Evolutionary conservation across 2,329 filamentous ascomycete genomes (phyloP).

Genomic region (Claviceps capensis): DNA sequence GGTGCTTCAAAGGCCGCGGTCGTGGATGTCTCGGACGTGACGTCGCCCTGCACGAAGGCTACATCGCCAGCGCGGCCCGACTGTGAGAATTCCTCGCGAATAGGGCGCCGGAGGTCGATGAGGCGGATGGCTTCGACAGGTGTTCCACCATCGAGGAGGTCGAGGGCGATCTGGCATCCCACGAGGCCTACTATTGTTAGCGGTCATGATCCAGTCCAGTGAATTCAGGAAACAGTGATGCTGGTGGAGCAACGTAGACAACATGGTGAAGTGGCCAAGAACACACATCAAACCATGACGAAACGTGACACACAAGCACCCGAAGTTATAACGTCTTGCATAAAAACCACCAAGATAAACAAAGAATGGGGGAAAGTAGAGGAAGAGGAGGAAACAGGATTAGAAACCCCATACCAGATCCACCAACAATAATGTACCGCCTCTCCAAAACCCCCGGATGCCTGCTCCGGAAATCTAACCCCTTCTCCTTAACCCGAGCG

Average conservation of each 20-base stretch:
- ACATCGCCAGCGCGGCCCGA: conserved; percentile 21
- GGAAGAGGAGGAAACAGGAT: neutral
- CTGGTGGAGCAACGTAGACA: too few species aligned
- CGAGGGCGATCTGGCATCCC: conserved; percentile 38
- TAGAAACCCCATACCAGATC: conserved; percentile 7
- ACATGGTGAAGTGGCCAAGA: too few species aligned
- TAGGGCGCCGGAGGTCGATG: conserved; percentile 33
- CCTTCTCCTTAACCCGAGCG: conserved; percentile 3
- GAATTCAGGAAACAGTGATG: too few species aligned
- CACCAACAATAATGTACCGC: conserved; percentile 31
- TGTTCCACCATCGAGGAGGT: conserved; percentile 39
- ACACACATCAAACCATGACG: too few species aligned
- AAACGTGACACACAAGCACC: too few species aligned
- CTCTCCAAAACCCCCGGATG: conserved; percentile 27
- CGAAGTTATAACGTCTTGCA: too few species aligned
- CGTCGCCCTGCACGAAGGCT: conserved; percentile 33
- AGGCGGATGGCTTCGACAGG: conserved; percentile 36
- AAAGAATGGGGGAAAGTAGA: conserved; percentile 7
- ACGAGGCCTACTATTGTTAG: conserved; percentile 30
- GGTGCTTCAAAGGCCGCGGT: conserved; percentile 30
- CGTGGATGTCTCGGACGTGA: conserved; percentile 31
- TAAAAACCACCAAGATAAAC: too few species aligned
- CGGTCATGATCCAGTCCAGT: too few species aligned
- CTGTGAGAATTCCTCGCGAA: conserved; percentile 25
- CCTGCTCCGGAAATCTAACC: conserved; percentile 22